Evolutionary conservation across 371 early-diverging fungal species (phyloP), one percentile per base, ranked within the genome.

Genomic region (Sporodiniella umbellata): DNA sequence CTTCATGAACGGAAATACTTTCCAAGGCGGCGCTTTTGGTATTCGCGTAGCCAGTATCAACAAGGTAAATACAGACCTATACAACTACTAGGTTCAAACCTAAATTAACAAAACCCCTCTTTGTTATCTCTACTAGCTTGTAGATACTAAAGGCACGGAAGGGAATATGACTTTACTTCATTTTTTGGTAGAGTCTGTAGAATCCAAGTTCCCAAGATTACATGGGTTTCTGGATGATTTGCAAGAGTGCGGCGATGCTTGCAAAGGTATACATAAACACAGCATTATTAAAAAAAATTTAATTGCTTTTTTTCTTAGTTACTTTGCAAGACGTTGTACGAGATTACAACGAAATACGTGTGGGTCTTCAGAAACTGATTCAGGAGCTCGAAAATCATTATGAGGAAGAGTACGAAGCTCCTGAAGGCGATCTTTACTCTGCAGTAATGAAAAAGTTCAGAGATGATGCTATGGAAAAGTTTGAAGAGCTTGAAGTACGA

Each of bases 21-120:
- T 91, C 70, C 87, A 89, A 52, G 95, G 96, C 26, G 88, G 90
- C 12, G 93, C 93, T 8, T 92, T 88, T 72, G 96, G 95, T 15
- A 92, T 95, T 63, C 83, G 85, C 51, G 89, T 95, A 53, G 78
- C 80, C 6, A 92, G 90, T 69, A 81, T 96, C 42, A 91, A 90
- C 54, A 89, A 88, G 80, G 87, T 88, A 70, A 51, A 50, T 43
- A 1, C 24, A 31, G 22, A 24, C 8, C 37, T 38, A 22, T 37
- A 43, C 31, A 22, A 40, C n/a, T n/a, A n/a, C n/a, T n/a, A n/a
- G n/a, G n/a, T 48, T 10, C 33, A 14, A 38, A 50, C 11, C 10
- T 15, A 45, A 46, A 23, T 15, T 12, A 43, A 31, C 18, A n/a
- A 46, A 44, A 39, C 25, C 8, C 30, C 17, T 3, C 15, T 42